A percentile compares a stretch with the other conserved stretches of the same genome.
phyloP scores from a whole-genome alignment of 169 alveolate species.

The Toxoplasma gondii region DNA sequence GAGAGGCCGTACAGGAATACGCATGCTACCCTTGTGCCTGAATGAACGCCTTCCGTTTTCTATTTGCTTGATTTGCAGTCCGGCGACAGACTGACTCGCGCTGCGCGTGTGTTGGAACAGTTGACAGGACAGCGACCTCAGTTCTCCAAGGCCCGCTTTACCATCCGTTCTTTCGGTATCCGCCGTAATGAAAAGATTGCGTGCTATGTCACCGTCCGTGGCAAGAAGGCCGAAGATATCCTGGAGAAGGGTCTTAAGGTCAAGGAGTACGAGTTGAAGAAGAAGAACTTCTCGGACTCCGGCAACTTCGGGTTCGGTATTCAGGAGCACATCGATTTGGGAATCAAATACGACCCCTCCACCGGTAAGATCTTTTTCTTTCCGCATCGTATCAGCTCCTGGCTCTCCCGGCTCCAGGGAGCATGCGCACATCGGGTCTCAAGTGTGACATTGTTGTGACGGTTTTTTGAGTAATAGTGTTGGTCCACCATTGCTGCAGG shows the following conservation, averaged over 20 bases:
- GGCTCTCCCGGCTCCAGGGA: background rate
- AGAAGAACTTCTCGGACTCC: conserved; percentile 95
- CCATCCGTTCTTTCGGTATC: conserved; percentile 98
- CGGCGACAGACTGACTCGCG: conserved; percentile 99
- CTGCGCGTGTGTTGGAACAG: conserved; percentile 98
- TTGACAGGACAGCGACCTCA: conserved; percentile 99
- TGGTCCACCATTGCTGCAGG: no score
- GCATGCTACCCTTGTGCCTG: background rate
- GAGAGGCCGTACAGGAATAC: no score
- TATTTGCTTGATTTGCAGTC: conserved; percentile 72
- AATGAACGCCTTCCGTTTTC: background rate
- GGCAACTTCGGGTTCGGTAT: conserved; percentile 99
- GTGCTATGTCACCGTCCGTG: conserved; percentile 98
- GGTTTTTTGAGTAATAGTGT: no score
- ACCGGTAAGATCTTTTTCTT: conserved; percentile 82
- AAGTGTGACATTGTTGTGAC: no score
- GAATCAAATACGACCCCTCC: conserved; percentile 99
- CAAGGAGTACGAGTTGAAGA: conserved; percentile 98
- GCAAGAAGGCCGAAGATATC: conserved; percentile 98
- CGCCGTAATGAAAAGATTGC: conserved; percentile 99
- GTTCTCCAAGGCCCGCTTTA: conserved; percentile 93
- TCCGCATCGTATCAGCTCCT: background rate
- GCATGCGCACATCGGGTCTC: no score
- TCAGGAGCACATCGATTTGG: conserved; percentile 99
- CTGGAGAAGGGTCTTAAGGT: conserved; percentile 99